Evolutionary conservation across 495 filamentous ascomycete species (phyloP).

Genomic region (Lepidopterella palustris): DNA sequence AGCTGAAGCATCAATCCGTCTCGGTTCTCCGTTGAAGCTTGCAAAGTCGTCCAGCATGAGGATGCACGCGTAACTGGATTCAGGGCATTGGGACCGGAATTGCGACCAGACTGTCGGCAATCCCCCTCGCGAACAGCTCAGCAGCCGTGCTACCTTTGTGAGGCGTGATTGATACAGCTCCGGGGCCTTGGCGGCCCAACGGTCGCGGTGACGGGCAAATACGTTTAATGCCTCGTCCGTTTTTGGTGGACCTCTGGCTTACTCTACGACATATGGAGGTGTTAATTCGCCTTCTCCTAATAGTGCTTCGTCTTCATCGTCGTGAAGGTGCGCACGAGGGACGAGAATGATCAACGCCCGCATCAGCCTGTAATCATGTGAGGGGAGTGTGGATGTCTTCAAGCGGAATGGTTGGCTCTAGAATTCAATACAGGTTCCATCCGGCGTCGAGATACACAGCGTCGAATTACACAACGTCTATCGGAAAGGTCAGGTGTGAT

Average conservation of each 20-base stretch:
- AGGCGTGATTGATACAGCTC: neutral
- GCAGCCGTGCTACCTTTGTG: neutral
- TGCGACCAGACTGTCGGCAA: neutral
- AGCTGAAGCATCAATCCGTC: too few relatives aligned
- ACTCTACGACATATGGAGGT: conserved; percentile 5
- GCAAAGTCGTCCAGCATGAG: neutral
- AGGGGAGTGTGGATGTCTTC: conserved; percentile 25
- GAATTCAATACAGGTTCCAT: conserved; percentile 24
- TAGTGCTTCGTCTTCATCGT: conserved; percentile 8
- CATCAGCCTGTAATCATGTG: conserved; percentile 34
- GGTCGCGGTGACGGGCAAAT: neutral
- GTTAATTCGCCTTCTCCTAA: conserved; percentile 19
- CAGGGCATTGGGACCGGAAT: neutral
- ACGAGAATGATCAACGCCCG: conserved; percentile 19
- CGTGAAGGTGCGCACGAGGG: conserved; percentile 18
- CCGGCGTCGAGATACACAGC: too few relatives aligned
- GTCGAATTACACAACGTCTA: neutral
- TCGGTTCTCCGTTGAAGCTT: neutral
- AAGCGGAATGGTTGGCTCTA: conserved; percentile 20
- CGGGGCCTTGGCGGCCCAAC: neutral
- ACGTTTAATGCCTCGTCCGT: neutral
- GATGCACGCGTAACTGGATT: neutral
- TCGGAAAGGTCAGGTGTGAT: conserved; percentile 3
- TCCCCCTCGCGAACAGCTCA: neutral
- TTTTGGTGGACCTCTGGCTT: neutral